phyloP scores from a whole-genome alignment of 768 basidiomycete genomes.

The Macrocybe gigantea region DNA sequence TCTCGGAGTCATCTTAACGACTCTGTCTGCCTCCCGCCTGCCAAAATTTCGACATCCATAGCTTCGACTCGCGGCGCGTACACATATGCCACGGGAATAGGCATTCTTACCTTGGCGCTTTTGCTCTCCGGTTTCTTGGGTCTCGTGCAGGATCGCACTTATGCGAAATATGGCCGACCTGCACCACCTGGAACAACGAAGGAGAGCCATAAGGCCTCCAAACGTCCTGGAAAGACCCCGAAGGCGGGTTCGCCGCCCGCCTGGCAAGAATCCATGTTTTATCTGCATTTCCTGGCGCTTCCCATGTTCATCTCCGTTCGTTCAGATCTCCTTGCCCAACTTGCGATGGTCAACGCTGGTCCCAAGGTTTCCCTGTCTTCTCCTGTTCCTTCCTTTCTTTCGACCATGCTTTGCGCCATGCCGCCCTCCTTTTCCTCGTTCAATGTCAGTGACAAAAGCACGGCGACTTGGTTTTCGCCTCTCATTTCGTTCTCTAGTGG shows the following conservation, averaged over 20 bases:
- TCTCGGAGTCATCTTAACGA: conserved; percentile 71
- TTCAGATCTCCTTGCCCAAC: conserved; percentile 42
- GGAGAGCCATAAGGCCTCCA: neutral
- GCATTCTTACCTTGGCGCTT: conserved; percentile 70
- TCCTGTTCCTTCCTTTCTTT: conserved; percentile 15
- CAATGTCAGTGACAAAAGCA: conserved; percentile 3
- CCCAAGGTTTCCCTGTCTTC: conserved; percentile 24
- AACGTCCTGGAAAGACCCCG: neutral
- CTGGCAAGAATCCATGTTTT: conserved; percentile 94
- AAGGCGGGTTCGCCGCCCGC: conserved; percentile 13
- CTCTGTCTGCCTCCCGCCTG: conserved; percentile 61
- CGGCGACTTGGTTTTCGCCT: neutral
- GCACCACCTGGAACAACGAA: conserved; percentile 8
- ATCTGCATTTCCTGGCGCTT: conserved; percentile 75
- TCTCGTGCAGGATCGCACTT: conserved; percentile 79
- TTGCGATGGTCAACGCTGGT: conserved; percentile 33
- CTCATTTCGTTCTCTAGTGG: too few species aligned
- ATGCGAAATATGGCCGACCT: conserved; percentile 33
- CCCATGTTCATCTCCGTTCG: conserved; percentile 70
- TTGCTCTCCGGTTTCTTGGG: conserved; percentile 79
- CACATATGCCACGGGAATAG: conserved; percentile 66
- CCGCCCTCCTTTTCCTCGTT: conserved; percentile 21
- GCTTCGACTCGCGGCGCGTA: conserved; percentile 18
- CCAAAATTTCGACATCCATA: conserved; percentile 6
- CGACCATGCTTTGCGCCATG: conserved; percentile 10